Base-by-base conservation (phyloP, 2,329 filamentous ascomycete genomes). In the Penicillium crustosum region DNA sequence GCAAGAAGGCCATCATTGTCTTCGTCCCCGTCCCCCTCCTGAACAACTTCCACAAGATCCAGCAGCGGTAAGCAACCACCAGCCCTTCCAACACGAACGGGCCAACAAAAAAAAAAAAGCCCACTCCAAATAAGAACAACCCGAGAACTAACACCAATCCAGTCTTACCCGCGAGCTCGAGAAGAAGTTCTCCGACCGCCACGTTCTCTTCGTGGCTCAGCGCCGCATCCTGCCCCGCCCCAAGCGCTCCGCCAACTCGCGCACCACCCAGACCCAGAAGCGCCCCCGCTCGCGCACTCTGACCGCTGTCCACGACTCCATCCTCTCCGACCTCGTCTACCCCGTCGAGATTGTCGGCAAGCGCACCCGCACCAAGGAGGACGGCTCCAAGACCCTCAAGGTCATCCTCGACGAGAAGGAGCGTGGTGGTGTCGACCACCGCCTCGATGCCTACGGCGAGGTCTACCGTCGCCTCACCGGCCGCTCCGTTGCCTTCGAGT, bases 161-260 rank as follows among this genome's bases (percentile, higher is more conserved):
- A 97, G 93, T 79, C 89, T 99, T 78, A 99, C 94, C 82, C 94
- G 94, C 83, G 94, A 99, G 87, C 93, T 99, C 78, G 94, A 99
- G 90, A 99, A 99, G 92, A 99, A 99, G 86, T 99, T 99, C 91
- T 97, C 94, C 68, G 94, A 99, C 87, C 94, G 94, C 83, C 94
- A 99, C 83, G 94, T 99, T 81, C 86, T 99, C 81, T 92, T 99
- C 88, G 89, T 99, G 75, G 94, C 94, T 74, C 95, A 93, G 77
- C 94, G 94, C 87, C 94, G 94, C 82, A 99, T 99, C 77, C 87
- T 99, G 65, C 93, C 94, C 80, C 92, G 93, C 81, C 94, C 94
- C 81, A 97, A 97, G 91, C 93, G 93, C 80, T 96, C 92, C 80
- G 91, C 89, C 85, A 93, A 92, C 84, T 91, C 89, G 71, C 93